Base-by-base conservation (phyloP, 176 grass and related monocot genomes). In the Phoenix roebelenii region DNA sequence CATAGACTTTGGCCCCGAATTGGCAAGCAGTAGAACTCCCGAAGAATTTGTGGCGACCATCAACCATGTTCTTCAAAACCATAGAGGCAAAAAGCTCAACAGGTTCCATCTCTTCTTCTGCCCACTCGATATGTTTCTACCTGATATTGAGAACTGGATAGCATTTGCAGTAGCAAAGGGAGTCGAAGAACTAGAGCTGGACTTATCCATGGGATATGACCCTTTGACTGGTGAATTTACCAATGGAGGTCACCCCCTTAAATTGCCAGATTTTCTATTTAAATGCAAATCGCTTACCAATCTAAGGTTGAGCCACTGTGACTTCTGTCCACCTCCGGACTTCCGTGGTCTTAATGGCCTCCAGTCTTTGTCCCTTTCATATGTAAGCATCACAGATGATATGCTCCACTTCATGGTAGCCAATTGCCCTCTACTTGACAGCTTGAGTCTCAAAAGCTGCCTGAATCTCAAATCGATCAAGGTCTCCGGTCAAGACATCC, bases 401-500 rank as follows among this genome's bases (percentile, higher is more conserved):
- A 64, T 26, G 15, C 7, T 83, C 15, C 15, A 23, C 1, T 53
- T n/a, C 51, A 5, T 86, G 35, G 16, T 91, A 23, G 22, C 28
- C 12, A 26, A 7, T 52, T 80, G 73, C 55, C 7, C 12, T 0
- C 23, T 58, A 5, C 88, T 91, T 0, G 69, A 91, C 63, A 57
- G 22, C 57, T 69, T 92, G 32, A 83, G 60, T 24, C 76, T 92
- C n/a, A 71, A 22, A 28, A 68, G 51, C 20, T 92, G 79, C 61
- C 4, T 16, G 22, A 20, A 5, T 0, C 73, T 83, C 25, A 16
- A 0, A 4, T 15, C 25, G 1, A 61, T 80, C 23, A 68, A 22
- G 19, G 16, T 92, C 67, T 14, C 39, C 6, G 65, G 83, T 17
- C 30, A 59, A 4, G 35, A 56, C 3, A 12, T 69, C 54, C 72